Base-by-base conservation (phyloP, 371 early-diverging fungal genomes). In the Blakeslea trispora region DNA sequence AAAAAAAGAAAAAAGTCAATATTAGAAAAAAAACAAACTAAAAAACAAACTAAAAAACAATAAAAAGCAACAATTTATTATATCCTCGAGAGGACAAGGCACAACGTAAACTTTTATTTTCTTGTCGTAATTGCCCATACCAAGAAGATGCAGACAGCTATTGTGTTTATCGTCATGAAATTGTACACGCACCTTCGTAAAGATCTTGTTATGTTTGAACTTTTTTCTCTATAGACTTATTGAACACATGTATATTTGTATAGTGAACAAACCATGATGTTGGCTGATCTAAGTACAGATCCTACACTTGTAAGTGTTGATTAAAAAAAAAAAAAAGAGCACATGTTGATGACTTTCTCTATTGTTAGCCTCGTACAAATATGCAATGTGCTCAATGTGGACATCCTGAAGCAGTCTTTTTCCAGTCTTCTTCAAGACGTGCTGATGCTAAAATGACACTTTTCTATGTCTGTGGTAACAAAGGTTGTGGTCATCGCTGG, bases 31-130 rank as follows among this genome's bases (percentile, higher is more conserved):
- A 18, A 2, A 28, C 22, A 14, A 14, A n/a, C 6, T 22, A 18
- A 21, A 45, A 40, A 47, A 13, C 17, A 53, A 14, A 45, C 39
- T 14, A 15, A 45, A n/a, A 41, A 42, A 43, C 32, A 57, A n/a
- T n/a, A n/a, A n/a, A n/a, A n/a, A 86, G 99, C 82, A 91, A 91
- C 83, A 97, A 98, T 69, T 81, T 98, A 82, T 78, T 99, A 59
- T 98, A 98, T 78, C 99, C 99, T 35, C 86, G 91, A 75, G 96
- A 96, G 73, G 96, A 99, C 64, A 77, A 83, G 40, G 66, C 56
- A 10, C 75, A 64, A 51, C 77, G 87, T 50, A 71, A 60, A 45
- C 79, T 99, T 39, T 72, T 90, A 68, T 90, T 89, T 65, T 92
- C 91, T n/a, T 99, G 98, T 79, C 89, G 96, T 56, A 94, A 96